phyloP scores from a whole-genome alignment of 2,329 filamentous ascomycete genomes.

The Epicoccum nigrum region DNA sequence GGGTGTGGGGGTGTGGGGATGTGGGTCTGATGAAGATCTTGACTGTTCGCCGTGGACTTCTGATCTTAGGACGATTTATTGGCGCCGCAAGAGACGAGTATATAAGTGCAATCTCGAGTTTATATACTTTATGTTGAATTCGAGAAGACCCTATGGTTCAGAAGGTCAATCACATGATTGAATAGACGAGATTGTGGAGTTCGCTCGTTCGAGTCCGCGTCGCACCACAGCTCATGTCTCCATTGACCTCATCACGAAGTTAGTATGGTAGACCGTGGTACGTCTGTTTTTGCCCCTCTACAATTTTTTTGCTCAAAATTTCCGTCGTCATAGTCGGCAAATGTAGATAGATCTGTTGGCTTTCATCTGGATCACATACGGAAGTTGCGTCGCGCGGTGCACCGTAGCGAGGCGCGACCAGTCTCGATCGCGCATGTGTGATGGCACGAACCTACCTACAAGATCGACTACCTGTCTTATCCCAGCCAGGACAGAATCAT shows the following conservation, averaged over 20 bases:
- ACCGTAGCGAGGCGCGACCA: too few relatives aligned
- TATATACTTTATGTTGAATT: conserved; percentile 8
- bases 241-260: not conserved
- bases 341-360: too few relatives aligned
- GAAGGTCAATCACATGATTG: not conserved
- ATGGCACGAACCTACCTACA: too few relatives aligned
- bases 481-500: too few relatives aligned
- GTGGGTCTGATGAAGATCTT: not conserved
- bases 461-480: too few relatives aligned
- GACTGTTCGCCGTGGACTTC: not conserved
- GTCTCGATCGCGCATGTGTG: too few relatives aligned
- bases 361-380: too few relatives aligned
- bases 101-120: not conserved
- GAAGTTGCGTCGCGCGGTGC: too few relatives aligned
- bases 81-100: not conserved
- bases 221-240: not conserved
- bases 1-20: not conserved
- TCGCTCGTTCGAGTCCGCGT: conserved; percentile 7
- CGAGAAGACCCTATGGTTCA: not conserved
- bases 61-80: not conserved
- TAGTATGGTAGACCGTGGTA: not conserved
- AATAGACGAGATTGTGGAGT: not conserved
- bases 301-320: too few relatives aligned
- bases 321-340: too few relatives aligned
- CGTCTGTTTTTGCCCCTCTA: conserved; percentile 5